Evolutionary conservation across 1,284 basidiomycete species (phyloP), one percentile per base, ranked within the genome.

Genomic region (Farysia itapuensis): DNA sequence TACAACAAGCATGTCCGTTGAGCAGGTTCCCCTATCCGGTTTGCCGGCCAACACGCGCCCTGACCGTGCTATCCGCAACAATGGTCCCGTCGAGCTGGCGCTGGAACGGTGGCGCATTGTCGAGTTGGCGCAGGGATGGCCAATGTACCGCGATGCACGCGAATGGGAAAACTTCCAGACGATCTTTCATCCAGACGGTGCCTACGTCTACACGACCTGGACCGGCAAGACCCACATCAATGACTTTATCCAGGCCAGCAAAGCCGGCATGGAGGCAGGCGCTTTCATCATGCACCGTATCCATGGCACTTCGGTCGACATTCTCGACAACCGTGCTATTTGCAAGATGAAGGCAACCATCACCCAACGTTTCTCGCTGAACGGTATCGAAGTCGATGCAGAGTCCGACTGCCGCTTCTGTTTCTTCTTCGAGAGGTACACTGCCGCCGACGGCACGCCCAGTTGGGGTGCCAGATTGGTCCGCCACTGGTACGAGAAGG

Each of bases 391-490:
- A 28, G 72, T 72, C 5, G 72, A 74, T 36, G 53, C 72, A 8
- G 72, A 74, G 23, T 72, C 68, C 5, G 72, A 74, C 29, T 73
- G 72, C 28, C 51, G 71, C 15, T 51, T 74, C 2, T 70, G 64
- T 42, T 74, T 74, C 53, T 74, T 74, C 41, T 47, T 71, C 21
- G 64, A 70, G 70, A 79, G 72, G 64, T n/a, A n/a, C n/a, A n/a
- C n/a, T n/a, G n/a, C n/a, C n/a, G n/a, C n/a, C n/a, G n/a, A n/a
- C n/a, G n/a, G n/a, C n/a, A n/a, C n/a, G n/a, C n/a, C n/a, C n/a
- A n/a, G n/a, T n/a, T n/a, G n/a, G n/a, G n/a, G n/a, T n/a, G n/a
- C n/a, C n/a, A n/a, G n/a, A n/a, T n/a, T n/a, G n/a, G n/a, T n/a
- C n/a, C n/a, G n/a, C n/a, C n/a, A n/a, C n/a, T n/a, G n/a, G n/a